A percentile compares a stretch with the other conserved stretches of the same genome.
Conservation (phyloP, 2,329 filamentous ascomycete genomes). For the Orbilia javanica region DNA sequence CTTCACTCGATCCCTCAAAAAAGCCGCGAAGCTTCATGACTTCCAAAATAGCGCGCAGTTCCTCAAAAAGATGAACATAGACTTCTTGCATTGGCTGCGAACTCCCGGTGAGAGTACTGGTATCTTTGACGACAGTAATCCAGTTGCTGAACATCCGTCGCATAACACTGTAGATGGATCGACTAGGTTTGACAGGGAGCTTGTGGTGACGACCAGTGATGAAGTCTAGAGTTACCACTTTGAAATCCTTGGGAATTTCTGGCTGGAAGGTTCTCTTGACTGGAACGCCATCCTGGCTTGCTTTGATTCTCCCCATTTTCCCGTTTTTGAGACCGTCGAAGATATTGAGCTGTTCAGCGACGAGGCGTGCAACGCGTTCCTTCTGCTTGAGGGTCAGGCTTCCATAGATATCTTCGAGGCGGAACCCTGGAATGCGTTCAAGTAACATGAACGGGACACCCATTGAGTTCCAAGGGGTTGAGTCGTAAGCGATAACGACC, state of each 20-base stretch:
- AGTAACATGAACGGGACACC: conserved; percentile 54
- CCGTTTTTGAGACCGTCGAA: conserved; percentile 20
- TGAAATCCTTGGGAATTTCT: conserved; percentile 20
- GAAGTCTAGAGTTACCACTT: conserved; percentile 1
- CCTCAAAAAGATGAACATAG: conserved; percentile 25
- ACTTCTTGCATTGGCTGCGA: not conserved
- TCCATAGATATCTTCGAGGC: conserved; percentile 53
- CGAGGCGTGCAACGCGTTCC: conserved; percentile 40
- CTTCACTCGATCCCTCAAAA: conserved; percentile 18
- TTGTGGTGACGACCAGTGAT: conserved; percentile 23
- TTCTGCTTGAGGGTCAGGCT: conserved; percentile 45
- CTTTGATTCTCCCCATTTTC: conserved; percentile 18
- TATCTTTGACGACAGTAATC: conserved; percentile 5
- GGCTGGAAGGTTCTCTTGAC: conserved; percentile 1
- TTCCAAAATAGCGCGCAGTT: conserved; percentile 30
- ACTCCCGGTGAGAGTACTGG: not conserved
- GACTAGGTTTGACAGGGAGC: conserved; percentile 21
- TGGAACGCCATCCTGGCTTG: not conserved
- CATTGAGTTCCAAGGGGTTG: conserved; percentile 38
- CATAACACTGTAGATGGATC: conserved; percentile 29
- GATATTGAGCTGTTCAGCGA: conserved; percentile 24
- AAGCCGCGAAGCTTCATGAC: conserved; percentile 40
- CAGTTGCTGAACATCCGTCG: conserved; percentile 41
- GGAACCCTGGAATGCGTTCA: conserved; percentile 39
- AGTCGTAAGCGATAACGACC: conserved; percentile 42